phyloP scores from a whole-genome alignment of 805 yeast species.

The Saccharomycopsis oosterbeekiorum region DNA sequence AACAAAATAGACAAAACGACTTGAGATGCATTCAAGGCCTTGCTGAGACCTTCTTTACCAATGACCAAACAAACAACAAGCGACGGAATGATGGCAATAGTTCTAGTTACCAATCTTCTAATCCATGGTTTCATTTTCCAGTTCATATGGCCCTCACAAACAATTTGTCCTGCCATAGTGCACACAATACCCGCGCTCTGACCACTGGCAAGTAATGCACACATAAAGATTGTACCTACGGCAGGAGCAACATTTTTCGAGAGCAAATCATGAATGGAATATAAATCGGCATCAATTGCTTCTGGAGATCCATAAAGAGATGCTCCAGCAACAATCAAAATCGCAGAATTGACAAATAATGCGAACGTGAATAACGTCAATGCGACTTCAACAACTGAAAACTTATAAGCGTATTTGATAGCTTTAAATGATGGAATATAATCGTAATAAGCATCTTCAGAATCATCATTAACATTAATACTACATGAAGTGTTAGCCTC shows the following conservation, averaged over 20 bases:
- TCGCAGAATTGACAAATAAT: conserved; percentile 76
- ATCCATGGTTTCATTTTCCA: conserved; percentile 79
- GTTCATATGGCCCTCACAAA: conserved; percentile 78
- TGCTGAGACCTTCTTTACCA: conserved; percentile 63
- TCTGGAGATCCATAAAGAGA: conserved; percentile 62
- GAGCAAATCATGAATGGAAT: conserved; percentile 61
- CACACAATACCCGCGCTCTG: conserved; percentile 89
- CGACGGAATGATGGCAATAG: conserved; percentile 76
- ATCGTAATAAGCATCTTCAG: conserved; percentile 32
- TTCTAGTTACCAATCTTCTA: conserved; percentile 67
- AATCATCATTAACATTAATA: conserved; percentile 17
- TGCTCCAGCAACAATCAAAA: conserved; percentile 72
- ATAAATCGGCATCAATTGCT: conserved; percentile 71
- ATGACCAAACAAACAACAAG: conserved; percentile 57
- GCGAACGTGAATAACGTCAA: conserved; percentile 72
- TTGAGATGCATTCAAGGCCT: conserved; percentile 77
- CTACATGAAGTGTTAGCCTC: background rate
- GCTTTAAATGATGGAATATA: conserved; percentile 71
- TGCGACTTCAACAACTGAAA: conserved; percentile 61
- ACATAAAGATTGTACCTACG: conserved; percentile 77
- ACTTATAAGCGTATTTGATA: conserved; percentile 59
- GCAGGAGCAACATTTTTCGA: conserved; percentile 52
- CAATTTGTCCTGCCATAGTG: conserved; percentile 84
- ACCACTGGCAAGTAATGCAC: conserved; percentile 78
- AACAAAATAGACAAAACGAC: conserved; percentile 72